Conservation (phyloP, 2,329 filamentous ascomycete species). For the Didymella pinodella region DNA sequence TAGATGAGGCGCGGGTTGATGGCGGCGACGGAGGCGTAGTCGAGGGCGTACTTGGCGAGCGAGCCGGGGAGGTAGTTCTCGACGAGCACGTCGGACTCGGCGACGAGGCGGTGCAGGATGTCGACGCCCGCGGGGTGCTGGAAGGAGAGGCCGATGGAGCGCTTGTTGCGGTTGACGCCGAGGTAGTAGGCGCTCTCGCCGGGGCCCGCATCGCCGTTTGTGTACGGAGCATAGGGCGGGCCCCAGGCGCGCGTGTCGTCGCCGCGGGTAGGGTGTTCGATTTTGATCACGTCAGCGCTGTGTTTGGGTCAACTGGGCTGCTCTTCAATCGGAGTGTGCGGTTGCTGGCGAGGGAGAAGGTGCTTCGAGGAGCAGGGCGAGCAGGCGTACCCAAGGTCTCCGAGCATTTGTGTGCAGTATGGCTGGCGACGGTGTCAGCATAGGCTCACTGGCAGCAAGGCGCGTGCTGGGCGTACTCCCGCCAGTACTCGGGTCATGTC, state of each 20-base stretch:
- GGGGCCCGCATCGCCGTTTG: constrained; percentile 66
- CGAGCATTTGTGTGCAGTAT: constrained; percentile 96
- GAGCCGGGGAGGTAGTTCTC: constrained; percentile 95
- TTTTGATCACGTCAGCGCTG: constrained; percentile 95
- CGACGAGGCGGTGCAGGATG: constrained; percentile 84
- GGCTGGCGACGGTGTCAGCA: constrained; percentile 65
- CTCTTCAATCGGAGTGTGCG: too few relatives aligned
- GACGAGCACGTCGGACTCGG: constrained; percentile 88
- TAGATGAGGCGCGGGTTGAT: constrained; percentile 92
- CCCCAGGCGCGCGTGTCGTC: constrained; percentile 98
- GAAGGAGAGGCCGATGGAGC: constrained; percentile 90
- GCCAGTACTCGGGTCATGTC: constrained; percentile 97
- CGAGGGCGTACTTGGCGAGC: constrained; percentile 88
- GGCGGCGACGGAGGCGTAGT: constrained; percentile 79
- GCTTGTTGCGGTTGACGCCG: constrained; percentile 96
- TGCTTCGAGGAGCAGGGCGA: too few relatives aligned
- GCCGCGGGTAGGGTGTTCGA: constrained; percentile 78
- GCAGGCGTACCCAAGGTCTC: constrained; percentile 82
- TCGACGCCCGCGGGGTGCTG: constrained; percentile 82
- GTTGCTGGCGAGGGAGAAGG: too few relatives aligned
- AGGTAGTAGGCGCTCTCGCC: constrained; percentile 97
- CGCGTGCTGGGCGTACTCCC: constrained; percentile 68
- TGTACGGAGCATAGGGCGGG: constrained; percentile 87
- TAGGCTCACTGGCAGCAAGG: neutral
- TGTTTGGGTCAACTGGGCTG: constrained; percentile 23